A percentile compares a stretch with the other conserved stretches of the same genome.
phyloP scores from a whole-genome alignment of 2,329 filamentous ascomycete species.

The Colletotrichum lentis region DNA sequence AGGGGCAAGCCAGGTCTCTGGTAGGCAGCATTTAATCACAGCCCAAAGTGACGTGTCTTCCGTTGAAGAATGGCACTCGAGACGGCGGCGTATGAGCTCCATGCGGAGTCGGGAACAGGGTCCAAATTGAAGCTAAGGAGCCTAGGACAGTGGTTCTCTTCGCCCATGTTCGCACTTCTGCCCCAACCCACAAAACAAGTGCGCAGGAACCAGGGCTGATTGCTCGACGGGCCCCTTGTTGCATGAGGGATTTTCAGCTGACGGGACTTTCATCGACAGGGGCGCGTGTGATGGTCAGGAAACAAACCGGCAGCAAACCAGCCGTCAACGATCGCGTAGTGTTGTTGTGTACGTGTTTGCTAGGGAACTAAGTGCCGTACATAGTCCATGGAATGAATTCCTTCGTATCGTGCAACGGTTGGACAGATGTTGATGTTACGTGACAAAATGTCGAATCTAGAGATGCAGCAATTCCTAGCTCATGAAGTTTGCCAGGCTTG shows the following conservation, averaged over 20 bases:
- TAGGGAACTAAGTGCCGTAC: constrained; percentile 2
- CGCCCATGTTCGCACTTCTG: neutral
- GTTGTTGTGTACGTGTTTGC: neutral
- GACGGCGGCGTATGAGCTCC: too few relatives aligned
- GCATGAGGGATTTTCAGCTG: neutral
- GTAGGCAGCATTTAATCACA: neutral
- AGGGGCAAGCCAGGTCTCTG: neutral
- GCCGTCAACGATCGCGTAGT: too few relatives aligned
- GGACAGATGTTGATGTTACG: too few relatives aligned
- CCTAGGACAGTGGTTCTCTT: neutral
- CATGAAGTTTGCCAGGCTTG: neutral
- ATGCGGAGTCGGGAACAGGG: neutral
- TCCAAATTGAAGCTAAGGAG: neutral
- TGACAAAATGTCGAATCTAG: too few relatives aligned
- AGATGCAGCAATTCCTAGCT: constrained; percentile 13
- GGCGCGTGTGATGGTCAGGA: neutral
- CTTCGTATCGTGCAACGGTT: too few relatives aligned
- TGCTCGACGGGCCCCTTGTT: neutral
- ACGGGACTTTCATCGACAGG: neutral
- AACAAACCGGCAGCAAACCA: neutral
- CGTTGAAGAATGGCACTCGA: neutral
- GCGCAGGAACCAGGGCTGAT: neutral
- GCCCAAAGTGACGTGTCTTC: neutral
- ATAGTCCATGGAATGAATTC: neutral
- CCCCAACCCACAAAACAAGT: neutral